phyloP scores from a whole-genome alignment of 176 grass and related monocot species.

The Saccharum spontaneum region DNA sequence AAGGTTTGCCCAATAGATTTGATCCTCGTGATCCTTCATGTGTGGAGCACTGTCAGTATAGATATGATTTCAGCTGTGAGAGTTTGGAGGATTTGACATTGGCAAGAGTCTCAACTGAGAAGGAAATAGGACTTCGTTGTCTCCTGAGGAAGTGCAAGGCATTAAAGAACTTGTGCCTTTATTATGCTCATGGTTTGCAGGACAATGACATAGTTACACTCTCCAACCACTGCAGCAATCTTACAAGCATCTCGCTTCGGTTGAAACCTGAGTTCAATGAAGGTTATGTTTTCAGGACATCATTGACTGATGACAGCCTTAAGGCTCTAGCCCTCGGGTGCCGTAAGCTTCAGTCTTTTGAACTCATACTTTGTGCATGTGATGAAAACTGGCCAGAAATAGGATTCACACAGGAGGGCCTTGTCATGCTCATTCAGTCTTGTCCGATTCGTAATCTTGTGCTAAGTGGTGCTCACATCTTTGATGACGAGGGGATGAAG shows the following conservation, averaged over 20 bases:
- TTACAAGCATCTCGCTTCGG: slow-evolving; percentile 50
- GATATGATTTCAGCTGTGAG: slow-evolving; percentile 14
- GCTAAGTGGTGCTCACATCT: too few species aligned
- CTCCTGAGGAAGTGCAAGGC: slow-evolving; percentile 38
- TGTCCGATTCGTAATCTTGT: too few species aligned
- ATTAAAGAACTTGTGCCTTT: slow-evolving; percentile 45
- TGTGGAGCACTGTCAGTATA: neutral
- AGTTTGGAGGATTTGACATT: slow-evolving; percentile 47
- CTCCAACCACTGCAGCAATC: slow-evolving; percentile 35
- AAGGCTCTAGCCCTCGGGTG: slow-evolving; percentile 35
- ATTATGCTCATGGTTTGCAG: slow-evolving; percentile 12
- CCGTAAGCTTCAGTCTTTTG: slow-evolving; percentile 46
- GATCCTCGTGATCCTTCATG: neutral
- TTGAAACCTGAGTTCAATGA: slow-evolving; percentile 4
- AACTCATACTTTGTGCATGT: neutral
- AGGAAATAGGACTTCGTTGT: slow-evolving; percentile 5
- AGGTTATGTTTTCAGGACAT: neutral
- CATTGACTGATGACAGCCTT: slow-evolving; percentile 46
- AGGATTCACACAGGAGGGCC: too few species aligned
- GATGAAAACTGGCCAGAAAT: too few species aligned
- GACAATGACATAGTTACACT: slow-evolving; percentile 53
- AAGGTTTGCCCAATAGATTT: neutral
- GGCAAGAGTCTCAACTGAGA: slow-evolving; percentile 6
- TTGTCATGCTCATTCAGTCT: too few species aligned
- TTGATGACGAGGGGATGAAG: too few species aligned